Evolutionary conservation across 2,329 filamentous ascomycete genomes (phyloP).

Genomic region (Alternaria brassicae): DNA sequence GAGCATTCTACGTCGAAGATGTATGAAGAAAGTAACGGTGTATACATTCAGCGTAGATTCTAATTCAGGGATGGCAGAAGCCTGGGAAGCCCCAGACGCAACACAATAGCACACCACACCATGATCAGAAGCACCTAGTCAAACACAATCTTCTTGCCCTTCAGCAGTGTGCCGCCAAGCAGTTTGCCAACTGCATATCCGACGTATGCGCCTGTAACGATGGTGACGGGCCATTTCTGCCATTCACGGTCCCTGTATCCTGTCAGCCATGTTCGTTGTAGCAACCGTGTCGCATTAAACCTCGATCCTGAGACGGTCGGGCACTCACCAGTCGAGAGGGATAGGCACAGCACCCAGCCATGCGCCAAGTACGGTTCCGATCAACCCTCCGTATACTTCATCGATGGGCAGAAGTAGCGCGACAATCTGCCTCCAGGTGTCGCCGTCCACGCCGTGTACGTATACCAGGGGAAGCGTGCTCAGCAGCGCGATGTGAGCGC

Average conservation of each 20-base stretch:
- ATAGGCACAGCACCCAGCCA: constrained; percentile 97
- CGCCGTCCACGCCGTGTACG: constrained; percentile 76
- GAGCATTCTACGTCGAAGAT: too few species aligned
- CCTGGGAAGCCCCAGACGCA: background rate
- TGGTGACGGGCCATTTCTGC: constrained; percentile 97
- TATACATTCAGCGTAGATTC: too few species aligned
- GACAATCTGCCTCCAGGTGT: constrained; percentile 73
- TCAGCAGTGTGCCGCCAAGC: constrained; percentile 60
- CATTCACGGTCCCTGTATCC: constrained; percentile 82
- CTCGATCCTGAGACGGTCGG: too few species aligned
- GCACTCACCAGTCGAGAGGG: constrained; percentile 85
- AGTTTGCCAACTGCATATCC: constrained; percentile 77
- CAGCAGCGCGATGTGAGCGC: constrained; percentile 81
- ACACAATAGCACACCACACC: background rate
- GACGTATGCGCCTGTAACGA: constrained; percentile 80
- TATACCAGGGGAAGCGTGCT: constrained; percentile 83
- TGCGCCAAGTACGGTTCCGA: constrained; percentile 81
- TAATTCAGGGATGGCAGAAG: background rate
- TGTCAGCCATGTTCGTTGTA: background rate
- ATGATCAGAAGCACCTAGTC: constrained; percentile 32
- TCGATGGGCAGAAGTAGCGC: constrained; percentile 77
- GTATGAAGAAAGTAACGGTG: too few species aligned
- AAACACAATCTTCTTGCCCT: constrained; percentile 56
- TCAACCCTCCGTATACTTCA: constrained; percentile 79
- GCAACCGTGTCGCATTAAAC: too few species aligned